These are phyloP conservation scores for Juglanconis juglandina DNA, from an alignment of 2,329 filamentous ascomycete genomes.

Conservation along the genomic window DNA sequence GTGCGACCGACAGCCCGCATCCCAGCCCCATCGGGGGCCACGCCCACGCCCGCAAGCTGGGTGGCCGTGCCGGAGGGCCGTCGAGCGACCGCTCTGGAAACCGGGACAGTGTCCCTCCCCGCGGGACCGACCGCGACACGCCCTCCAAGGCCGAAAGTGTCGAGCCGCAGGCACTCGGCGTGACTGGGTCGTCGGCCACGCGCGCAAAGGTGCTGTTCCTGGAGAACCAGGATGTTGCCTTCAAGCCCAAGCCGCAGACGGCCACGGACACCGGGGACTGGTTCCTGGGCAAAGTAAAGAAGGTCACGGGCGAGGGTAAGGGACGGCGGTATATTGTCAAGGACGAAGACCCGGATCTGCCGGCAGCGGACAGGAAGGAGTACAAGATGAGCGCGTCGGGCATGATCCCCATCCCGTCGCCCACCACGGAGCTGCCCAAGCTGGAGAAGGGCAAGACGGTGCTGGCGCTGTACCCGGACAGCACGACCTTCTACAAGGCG, in stretches of 20 bases:
- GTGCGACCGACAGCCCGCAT: conserved; percentile 39
- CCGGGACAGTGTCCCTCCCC: conserved; percentile 27
- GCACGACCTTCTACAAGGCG: conserved; percentile 81
- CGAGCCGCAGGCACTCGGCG: conserved; percentile 43
- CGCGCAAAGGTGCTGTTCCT: conserved; percentile 55
- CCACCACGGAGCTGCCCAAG: conserved; percentile 50
- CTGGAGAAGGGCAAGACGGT: conserved; percentile 69
- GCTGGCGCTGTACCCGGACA: conserved; percentile 76
- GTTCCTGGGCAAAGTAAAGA: conserved; percentile 76
- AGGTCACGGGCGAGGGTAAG: conserved; percentile 72
- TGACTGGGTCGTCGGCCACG: conserved; percentile 34
- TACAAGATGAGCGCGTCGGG: conserved; percentile 71
- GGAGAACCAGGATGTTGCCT: conserved; percentile 63
- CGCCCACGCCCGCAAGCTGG: conserved; percentile 31
- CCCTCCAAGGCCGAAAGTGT: conserved; percentile 55
- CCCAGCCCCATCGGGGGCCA: conserved; percentile 36
- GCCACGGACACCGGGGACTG: conserved; percentile 55
- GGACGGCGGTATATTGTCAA: conserved; percentile 75
- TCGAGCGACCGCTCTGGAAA: conserved; percentile 30
- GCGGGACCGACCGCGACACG: conserved; percentile 46
- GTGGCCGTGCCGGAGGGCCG: conserved; percentile 26
- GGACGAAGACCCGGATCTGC: conserved; percentile 70
- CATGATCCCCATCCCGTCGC: conserved; percentile 71
- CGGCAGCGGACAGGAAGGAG: conserved; percentile 59
- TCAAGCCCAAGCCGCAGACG: conserved; percentile 54